Evolutionary conservation across 805 yeast species (phyloP).

Genomic region (Nakazawaea molendinolei): DNA sequence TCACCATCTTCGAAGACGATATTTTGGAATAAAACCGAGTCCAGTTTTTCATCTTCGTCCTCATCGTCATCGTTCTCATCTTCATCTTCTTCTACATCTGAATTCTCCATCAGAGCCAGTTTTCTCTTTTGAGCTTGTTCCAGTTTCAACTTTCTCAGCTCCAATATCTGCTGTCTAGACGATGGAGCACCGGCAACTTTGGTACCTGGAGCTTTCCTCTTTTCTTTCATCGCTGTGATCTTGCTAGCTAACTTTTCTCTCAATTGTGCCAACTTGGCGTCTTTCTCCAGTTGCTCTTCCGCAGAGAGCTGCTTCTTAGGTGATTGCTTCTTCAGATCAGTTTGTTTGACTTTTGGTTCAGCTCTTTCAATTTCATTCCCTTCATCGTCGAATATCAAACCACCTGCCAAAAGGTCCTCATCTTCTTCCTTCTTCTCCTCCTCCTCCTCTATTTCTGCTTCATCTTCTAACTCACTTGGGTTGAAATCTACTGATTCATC

Average conservation of each 20-base stretch:
- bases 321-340: conserved; percentile 4
- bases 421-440: conserved; percentile 13
- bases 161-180: conserved; percentile 74
- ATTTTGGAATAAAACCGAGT: conserved; percentile 65
- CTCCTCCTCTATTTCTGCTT: conserved; percentile 53
- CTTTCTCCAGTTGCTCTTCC: conserved; percentile 43
- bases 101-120: conserved; percentile 20
- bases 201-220: conserved; percentile 89
- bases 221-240: conserved; percentile 63
- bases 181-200: conserved; percentile 74
- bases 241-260: conserved; percentile 74
- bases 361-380: conserved; percentile 41
- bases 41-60: conserved; percentile 27
- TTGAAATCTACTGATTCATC: conserved; percentile 18
- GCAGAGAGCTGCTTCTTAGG: conserved; percentile 27
- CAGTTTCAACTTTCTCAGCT: conserved; percentile 48
- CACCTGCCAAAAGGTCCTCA: conserved; percentile 13
- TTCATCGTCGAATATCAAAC: conserved; percentile 64
- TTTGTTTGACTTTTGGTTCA: conserved; percentile 10
- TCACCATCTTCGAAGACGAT: conserved; percentile 81
- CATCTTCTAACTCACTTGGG: conserved; percentile 15
- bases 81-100: conserved; percentile 32
- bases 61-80: conserved; percentile 30
- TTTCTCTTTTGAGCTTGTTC: conserved; percentile 28
- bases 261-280: conserved; percentile 56